Evolutionary conservation across 345 rosid genomes (phyloP), one percentile per base, ranked within the genome.

Genomic region (Adansonia digitata): DNA sequence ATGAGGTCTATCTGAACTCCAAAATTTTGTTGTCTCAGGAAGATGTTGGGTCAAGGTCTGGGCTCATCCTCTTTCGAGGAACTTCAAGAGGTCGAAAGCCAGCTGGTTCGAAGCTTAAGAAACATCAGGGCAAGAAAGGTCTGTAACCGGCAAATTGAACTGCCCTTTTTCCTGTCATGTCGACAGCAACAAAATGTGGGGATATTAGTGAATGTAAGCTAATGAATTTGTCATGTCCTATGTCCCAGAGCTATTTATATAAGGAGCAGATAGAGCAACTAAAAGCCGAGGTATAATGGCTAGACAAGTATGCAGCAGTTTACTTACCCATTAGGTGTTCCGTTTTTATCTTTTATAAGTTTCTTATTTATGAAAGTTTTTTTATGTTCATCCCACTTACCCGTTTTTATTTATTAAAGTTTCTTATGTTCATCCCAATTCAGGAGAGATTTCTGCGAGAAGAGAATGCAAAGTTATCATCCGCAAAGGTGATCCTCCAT

Each of bases 121-220:
- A 85, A 34, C 27, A 74, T 88, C 69, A 86, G 97, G 79, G 80
- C 81, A 39, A 86, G 83, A 86, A 90, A 88, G 93, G 97, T 88
- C 14, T n/a, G n/a, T 48, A 10, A 26, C 13, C 37, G 15, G 7
- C n/a, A n/a, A n/a, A 9, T 67, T 22, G 35, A 42, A 42, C 17
- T 18, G 22, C 17, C n/a, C 5, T n/a, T n/a, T 18, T 62, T 31
- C 17, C 31, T 69, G 35, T 49, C 24, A 17, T 31, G 15, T 69
- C 46, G 45, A 24, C n/a, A 31, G 39, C 0, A 45, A 14, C 56
- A n/a, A 49, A 69, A 39, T 2, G 0, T 2, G 42, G 9, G n/a
- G n/a, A n/a, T n/a, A n/a, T 39, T 53, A 37, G 66, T 18, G 29
- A 15, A 35, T 24, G 8, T 34, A 24, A 46, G 24, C 69, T 68